phyloP scores from a whole-genome alignment of 2,329 filamentous ascomycete genomes.

The Trichoderma lentiforme region DNA sequence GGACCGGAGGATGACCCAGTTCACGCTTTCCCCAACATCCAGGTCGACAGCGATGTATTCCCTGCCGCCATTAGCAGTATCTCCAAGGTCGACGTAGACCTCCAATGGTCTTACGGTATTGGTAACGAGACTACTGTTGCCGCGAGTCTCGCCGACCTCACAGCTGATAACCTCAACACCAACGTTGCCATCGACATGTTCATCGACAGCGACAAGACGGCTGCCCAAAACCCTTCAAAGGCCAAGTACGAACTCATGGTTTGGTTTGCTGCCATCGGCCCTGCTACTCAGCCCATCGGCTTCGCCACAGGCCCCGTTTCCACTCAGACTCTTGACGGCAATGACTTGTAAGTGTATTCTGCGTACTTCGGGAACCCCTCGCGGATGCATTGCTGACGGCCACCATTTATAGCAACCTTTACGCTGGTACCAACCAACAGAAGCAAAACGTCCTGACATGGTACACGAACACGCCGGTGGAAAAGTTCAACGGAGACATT shows the following conservation, averaged over 20 bases:
- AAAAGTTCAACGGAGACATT: slow-evolving; percentile 47
- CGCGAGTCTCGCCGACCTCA: slow-evolving; percentile 36
- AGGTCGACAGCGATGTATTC: slow-evolving; percentile 42
- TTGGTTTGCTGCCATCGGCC: slow-evolving; percentile 50
- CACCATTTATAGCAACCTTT: slow-evolving; percentile 36
- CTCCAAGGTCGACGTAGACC: slow-evolving; percentile 40
- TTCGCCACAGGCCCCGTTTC: slow-evolving; percentile 30
- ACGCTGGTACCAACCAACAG: slow-evolving; percentile 38
- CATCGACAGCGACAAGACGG: slow-evolving; percentile 44
- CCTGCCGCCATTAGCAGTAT: slow-evolving; percentile 42
- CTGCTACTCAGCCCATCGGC: slow-evolving; percentile 48
- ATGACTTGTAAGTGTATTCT: slow-evolving; percentile 38
- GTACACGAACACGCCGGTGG: slow-evolving; percentile 36
- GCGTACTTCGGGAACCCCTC: not conserved
- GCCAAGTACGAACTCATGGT: slow-evolving; percentile 56
- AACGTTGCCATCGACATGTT: slow-evolving; percentile 61
- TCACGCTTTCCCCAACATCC: slow-evolving; percentile 54
- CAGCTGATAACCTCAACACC: slow-evolving; percentile 41
- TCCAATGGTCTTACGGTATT: slow-evolving; percentile 49
- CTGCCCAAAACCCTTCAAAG: slow-evolving; percentile 38
- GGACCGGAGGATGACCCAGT: slow-evolving; percentile 43
- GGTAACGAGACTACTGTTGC: slow-evolving; percentile 39
- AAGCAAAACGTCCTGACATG: slow-evolving; percentile 50
- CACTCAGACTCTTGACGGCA: slow-evolving; percentile 39
- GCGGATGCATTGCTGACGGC: not conserved